phyloP scores from a whole-genome alignment of 441 rosid species.

The Iberis amara region DNA sequence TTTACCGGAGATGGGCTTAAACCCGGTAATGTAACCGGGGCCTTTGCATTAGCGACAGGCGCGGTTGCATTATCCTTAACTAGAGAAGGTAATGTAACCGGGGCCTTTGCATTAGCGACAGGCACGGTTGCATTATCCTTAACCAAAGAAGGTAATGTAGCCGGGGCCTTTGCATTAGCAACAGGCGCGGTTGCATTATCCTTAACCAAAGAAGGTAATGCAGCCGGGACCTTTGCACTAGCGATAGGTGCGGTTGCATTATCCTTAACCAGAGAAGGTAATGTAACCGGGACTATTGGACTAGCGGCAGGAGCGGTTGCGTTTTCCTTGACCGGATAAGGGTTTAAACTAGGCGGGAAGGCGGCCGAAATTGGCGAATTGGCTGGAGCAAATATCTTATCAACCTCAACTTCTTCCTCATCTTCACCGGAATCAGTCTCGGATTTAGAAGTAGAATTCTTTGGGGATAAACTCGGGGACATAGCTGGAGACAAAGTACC shows the following conservation, averaged over 20 bases:
- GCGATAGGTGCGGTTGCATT: background rate
- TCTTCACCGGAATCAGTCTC: slow-evolving; percentile 15
- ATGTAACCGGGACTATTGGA: background rate
- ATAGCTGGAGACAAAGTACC: slow-evolving; percentile 15
- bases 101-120: background rate
- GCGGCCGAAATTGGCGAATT: slow-evolving; percentile 10
- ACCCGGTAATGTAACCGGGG: slow-evolving; percentile 7
- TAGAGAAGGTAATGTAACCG: background rate
- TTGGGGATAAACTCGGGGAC: slow-evolving; percentile 9
- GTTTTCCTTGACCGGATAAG: slow-evolving; percentile 2
- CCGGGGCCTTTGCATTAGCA: background rate
- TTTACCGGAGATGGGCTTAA: slow-evolving; percentile 7
- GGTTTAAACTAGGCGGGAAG: background rate
- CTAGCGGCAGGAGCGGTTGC: background rate
- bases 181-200: background rate
- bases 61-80: background rate
- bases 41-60: background rate
- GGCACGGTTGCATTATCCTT: background rate
- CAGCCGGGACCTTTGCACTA: background rate
- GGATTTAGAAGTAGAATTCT: slow-evolving; percentile 13
- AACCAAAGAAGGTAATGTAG: background rate
- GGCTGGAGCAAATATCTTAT: slow-evolving; percentile 20
- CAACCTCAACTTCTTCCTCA: slow-evolving; percentile 32
- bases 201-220: background rate
- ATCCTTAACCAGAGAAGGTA: background rate